Percentiles rank a stretch among this genome's conserved stretches.
phyloP scores from a whole-genome alignment of 257 asterid species.

The Fraxinus anomala region DNA sequence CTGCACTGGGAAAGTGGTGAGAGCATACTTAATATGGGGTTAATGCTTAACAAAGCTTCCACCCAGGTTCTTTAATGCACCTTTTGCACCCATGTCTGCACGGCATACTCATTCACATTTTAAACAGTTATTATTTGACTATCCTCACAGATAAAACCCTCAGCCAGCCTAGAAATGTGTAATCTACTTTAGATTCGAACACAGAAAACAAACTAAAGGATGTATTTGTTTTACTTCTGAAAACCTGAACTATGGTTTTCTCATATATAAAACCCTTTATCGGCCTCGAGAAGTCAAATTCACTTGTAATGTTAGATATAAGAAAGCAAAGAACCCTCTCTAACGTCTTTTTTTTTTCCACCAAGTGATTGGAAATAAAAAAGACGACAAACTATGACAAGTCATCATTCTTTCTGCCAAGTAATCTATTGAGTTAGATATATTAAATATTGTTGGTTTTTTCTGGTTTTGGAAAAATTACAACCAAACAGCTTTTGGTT shows the following conservation, averaged over 20 bases:
- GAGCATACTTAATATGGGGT: background rate
- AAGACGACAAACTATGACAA: background rate
- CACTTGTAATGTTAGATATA: background rate
- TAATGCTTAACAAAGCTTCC: background rate
- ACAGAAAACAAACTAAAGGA: background rate
- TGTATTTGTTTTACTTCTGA: background rate
- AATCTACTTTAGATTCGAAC: background rate
- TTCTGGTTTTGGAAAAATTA: background rate
- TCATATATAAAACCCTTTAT: background rate
- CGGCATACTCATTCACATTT: background rate
- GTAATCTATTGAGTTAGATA: background rate
- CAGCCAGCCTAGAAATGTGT: background rate
- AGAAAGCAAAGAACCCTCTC: background rate
- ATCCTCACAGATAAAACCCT: background rate
- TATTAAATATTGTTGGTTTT: background rate
- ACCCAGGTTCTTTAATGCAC: background rate
- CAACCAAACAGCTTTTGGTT: background rate
- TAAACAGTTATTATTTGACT: background rate
- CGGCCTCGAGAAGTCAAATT: background rate
- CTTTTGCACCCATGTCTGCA: background rate
- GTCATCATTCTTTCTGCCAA: background rate
- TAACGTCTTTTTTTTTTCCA: background rate
- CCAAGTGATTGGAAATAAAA: background rate
- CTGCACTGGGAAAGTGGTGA: background rate
- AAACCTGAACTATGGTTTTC: background rate